Evolutionary conservation across 2,329 filamentous ascomycete genomes (phyloP).

Genomic region (Pyricularia sp.): DNA sequence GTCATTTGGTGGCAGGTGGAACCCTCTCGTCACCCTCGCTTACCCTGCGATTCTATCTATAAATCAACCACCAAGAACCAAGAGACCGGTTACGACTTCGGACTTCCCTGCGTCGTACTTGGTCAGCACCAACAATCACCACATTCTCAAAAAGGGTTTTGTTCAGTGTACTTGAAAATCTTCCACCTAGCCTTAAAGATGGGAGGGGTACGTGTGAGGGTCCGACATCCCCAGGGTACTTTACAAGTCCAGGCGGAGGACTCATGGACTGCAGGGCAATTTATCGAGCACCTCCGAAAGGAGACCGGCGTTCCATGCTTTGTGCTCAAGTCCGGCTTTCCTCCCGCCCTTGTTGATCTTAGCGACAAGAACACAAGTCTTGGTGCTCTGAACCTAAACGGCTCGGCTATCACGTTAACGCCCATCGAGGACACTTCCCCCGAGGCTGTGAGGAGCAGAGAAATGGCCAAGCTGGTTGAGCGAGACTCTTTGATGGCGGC

Average conservation of each 20-base stretch:
- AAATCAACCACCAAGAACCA: background rate
- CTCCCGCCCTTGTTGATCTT: constrained; percentile 60
- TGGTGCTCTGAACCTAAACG: constrained; percentile 37
- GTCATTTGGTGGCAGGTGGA: background rate
- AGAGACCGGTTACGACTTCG: background rate
- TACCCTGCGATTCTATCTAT: background rate
- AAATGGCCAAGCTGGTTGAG: background rate
- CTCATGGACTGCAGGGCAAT: constrained; percentile 52
- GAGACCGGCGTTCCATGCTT: constrained; percentile 59
- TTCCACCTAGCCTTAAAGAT: background rate
- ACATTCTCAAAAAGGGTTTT: background rate
- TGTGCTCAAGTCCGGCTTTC: constrained; percentile 77
- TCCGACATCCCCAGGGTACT: constrained; percentile 65
- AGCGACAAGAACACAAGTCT: constrained; percentile 32
- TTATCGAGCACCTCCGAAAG: constrained; percentile 50
- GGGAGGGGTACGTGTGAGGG: constrained; percentile 54
- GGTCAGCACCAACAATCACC: background rate
- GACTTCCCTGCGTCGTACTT: background rate
- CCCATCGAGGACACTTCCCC: constrained; percentile 1
- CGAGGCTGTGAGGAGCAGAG: background rate
- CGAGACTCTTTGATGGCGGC: background rate
- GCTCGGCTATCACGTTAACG: constrained; percentile 37
- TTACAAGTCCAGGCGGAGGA: constrained; percentile 62
- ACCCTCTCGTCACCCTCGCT: background rate
- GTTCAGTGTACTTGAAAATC: background rate